Evolutionary conservation across 2,329 filamentous ascomycete species (phyloP).

Genomic region (Chaetoscypha palmicola): DNA sequence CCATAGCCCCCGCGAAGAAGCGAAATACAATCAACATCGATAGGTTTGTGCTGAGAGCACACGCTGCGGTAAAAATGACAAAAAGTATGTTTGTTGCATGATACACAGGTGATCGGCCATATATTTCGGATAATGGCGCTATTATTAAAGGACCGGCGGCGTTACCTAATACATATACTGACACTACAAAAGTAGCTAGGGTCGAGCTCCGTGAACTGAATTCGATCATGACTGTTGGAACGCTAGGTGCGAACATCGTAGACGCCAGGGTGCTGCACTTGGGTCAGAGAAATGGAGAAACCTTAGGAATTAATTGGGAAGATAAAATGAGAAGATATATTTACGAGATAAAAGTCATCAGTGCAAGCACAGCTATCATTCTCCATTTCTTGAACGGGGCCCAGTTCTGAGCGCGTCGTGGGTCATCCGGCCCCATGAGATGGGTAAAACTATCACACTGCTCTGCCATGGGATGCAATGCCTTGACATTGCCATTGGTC

Average conservation of each 20-base stretch:
- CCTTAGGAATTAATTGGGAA: neutral
- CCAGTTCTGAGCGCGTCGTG: neutral
- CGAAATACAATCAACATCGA: constrained; percentile 48
- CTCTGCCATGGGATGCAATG: no score
- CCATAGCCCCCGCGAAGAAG: constrained; percentile 51
- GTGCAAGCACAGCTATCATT: constrained; percentile 2
- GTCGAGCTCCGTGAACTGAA: neutral
- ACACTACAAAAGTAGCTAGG: constrained; percentile 1
- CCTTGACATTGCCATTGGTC: no score
- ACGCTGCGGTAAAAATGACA: constrained; percentile 39
- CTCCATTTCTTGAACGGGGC: constrained; percentile 1
- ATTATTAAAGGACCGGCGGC: constrained; percentile 8
- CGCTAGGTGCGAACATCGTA: constrained; percentile 1
- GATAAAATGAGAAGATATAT: no score
- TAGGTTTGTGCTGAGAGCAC: constrained; percentile 41
- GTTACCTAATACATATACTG: constrained; percentile 8
- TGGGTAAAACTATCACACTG: no score
- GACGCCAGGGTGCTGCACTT: neutral
- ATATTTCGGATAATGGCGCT: constrained; percentile 50
- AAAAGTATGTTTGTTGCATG: constrained; percentile 44
- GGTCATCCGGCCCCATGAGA: neutral
- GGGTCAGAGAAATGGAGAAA: no score
- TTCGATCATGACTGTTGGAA: neutral
- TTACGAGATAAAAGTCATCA: constrained; percentile 1
- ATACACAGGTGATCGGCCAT: constrained; percentile 44